A percentile compares a stretch with the other conserved stretches of the same genome.
These are phyloP conservation scores for Ustilago tritici DNA, from an alignment of 1,284 basidiomycete genomes.

Conservation along the genomic window DNA sequence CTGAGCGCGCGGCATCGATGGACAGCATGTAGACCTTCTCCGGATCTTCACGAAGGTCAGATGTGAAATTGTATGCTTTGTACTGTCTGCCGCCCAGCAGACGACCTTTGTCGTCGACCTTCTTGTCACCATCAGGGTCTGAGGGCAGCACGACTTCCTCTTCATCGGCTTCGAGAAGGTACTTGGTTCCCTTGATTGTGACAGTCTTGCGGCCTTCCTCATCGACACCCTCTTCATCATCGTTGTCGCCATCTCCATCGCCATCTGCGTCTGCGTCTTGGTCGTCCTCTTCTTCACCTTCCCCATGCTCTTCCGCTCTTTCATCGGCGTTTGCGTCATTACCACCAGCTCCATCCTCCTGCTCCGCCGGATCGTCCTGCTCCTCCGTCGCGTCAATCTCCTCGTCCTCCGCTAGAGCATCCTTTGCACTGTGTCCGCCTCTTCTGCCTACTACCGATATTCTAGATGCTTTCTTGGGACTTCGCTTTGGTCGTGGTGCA, in stretches of 20 bases:
- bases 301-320: slow-evolving; percentile 4
- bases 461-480: slow-evolving; percentile 26
- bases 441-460: slow-evolving; percentile 27
- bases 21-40: slow-evolving; percentile 91
- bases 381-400: slow-evolving; percentile 4
- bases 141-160: slow-evolving; percentile 87
- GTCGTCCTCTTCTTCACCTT: slow-evolving; percentile 21
- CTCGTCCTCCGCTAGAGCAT: slow-evolving; percentile 28
- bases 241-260: slow-evolving; percentile 2
- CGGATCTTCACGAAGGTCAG: slow-evolving; percentile 81
- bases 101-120: slow-evolving; percentile 86
- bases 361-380: slow-evolving; percentile 25
- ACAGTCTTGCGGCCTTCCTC: slow-evolving; percentile 73
- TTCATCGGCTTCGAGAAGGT: slow-evolving; percentile 83
- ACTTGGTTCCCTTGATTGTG: slow-evolving; percentile 80
- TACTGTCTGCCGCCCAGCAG: slow-evolving; percentile 87
- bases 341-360: slow-evolving; percentile 17
- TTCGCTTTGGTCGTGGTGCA: slow-evolving; percentile 18
- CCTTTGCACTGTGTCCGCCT: slow-evolving; percentile 10
- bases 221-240: slow-evolving; percentile 21
- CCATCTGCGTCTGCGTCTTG: slow-evolving; percentile 19
- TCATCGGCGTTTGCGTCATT: slow-evolving; percentile 6
- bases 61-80: slow-evolving; percentile 86
- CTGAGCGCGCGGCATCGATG: slow-evolving; percentile 94
- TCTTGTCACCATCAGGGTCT: slow-evolving; percentile 88